A percentile compares a stretch with the other conserved stretches of the same genome.
phyloP scores from a whole-genome alignment of 2,329 filamentous ascomycete species.

The Ascocoryne sarcoides region DNA sequence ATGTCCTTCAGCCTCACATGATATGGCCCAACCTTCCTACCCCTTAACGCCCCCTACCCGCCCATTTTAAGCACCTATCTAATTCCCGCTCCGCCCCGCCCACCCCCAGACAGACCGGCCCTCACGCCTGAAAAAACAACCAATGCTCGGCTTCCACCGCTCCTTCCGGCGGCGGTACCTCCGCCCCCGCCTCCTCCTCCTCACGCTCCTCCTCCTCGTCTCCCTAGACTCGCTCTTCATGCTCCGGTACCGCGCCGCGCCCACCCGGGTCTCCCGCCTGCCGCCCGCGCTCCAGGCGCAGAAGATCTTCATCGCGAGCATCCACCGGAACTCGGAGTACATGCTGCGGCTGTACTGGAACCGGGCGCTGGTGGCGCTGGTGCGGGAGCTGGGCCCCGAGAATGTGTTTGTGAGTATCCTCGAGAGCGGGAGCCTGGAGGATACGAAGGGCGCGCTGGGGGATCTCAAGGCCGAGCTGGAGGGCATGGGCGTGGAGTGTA shows the following conservation, averaged over 20 bases:
- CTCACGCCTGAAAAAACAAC: too few species aligned
- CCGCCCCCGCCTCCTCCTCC: conserved; percentile 5
- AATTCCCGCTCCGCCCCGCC: too few species aligned
- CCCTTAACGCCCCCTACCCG: too few species aligned
- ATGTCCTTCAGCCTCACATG: too few species aligned
- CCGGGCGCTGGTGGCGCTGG: conserved; percentile 47
- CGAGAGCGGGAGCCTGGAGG: conserved; percentile 62
- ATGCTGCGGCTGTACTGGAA: conserved; percentile 56
- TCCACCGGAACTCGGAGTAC: conserved; percentile 58
- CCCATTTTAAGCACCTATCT: too few species aligned
- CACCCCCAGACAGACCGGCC: too few species aligned
- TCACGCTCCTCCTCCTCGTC: conserved; percentile 8
- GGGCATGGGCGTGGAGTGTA: conserved; percentile 36
- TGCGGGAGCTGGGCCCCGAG: conserved; percentile 46
- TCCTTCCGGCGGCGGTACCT: conserved; percentile 8
- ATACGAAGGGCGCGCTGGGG: conserved; percentile 52
- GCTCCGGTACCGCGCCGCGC: conserved; percentile 1
- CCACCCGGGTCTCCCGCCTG: conserved; percentile 5
- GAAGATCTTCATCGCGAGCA: conserved; percentile 56
- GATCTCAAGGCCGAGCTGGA: conserved; percentile 48
- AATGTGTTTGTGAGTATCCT: conserved; percentile 62
- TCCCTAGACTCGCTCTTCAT: conserved; percentile 9
- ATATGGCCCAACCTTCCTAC: too few species aligned
- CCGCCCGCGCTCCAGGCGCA: conserved; percentile 11
- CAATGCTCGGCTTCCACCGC: conserved; percentile 8